Evolutionary conservation across 176 grass and related monocot genomes (phyloP), one percentile per base, ranked within the genome.

Genomic region (Carex littledalei): DNA sequence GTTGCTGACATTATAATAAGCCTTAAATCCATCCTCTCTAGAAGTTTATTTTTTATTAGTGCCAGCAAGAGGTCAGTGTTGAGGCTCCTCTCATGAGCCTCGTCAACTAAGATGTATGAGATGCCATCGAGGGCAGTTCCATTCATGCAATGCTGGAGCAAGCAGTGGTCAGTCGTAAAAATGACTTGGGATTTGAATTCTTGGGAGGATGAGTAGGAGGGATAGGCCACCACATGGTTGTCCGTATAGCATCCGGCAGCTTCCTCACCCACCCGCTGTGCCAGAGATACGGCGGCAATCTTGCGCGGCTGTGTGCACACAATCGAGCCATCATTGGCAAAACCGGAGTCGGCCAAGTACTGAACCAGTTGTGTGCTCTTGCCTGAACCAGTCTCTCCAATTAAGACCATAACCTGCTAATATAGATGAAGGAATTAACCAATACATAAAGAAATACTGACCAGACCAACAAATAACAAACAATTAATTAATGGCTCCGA

Each of bases 1-100:
- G 95, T 98, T 5, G 95, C 95, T 71, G 95, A 98, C 93, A 98
- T 98, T 81, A 98, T 95, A 85, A 98, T 90, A 84, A 98, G 89
- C 41, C 87, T 82, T 70, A 95, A 73, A 88, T 98, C 89, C 83
- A 90, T 47, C 84, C 89, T 89, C 83, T 92, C 84, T 70, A 98
- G 86, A 41, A 98, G 52, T 80, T 87, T 86, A 58, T 90, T 95
- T 89, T 93, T 98, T 78, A 98, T 93, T 86, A 98, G 87, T 83
- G 95, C 91, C 84, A 98, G 79, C 50, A 95, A 93, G 66, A 98
- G 84, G 88, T 98, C 95, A 32, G 95, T 98, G 77, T 90, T 98
- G 88, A 98, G 91, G 87, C 89, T 98, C 90, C 95, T 92, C 76
- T 98, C 95, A 90, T 98, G 95, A 78, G 93, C 95, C 89, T 98